A percentile compares a stretch with the other conserved stretches of the same genome.
Evolutionary conservation across 2,329 filamentous ascomycete genomes (phyloP).

Genomic region (Penicillium sclerotigenum): DNA sequence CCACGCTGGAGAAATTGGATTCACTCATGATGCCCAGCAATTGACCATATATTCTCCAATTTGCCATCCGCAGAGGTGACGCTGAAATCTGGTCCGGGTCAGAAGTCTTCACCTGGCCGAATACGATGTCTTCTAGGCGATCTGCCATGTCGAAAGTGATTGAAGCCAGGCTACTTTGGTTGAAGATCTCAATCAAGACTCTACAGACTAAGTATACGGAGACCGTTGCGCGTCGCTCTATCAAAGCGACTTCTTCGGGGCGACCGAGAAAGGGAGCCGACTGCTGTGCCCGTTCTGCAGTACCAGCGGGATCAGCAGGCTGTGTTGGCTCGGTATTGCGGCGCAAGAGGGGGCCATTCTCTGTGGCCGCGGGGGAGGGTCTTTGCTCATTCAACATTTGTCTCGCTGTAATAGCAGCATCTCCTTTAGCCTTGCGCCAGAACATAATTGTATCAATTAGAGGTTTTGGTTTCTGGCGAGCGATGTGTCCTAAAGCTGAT

Average conservation of each 20-base stretch:
- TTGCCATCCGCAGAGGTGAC: constrained; percentile 82
- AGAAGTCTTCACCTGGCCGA: constrained; percentile 85
- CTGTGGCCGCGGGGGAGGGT: constrained; percentile 32
- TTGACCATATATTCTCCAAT: constrained; percentile 93
- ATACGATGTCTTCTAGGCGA: constrained; percentile 91
- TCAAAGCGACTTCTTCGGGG: constrained; percentile 71
- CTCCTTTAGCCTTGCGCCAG: constrained; percentile 95
- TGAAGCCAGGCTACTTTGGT: constrained; percentile 75
- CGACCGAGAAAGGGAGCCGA: constrained; percentile 41
- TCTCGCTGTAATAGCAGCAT: constrained; percentile 70
- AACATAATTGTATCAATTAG: constrained; percentile 97
- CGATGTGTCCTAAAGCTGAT: constrained; percentile 87
- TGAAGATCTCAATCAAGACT: constrained; percentile 89
- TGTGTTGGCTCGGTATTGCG: constrained; percentile 73
- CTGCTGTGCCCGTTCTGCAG: constrained; percentile 25
- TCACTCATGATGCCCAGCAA: constrained; percentile 95
- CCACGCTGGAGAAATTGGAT: constrained; percentile 81
- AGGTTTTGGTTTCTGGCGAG: constrained; percentile 87
- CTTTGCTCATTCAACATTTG: constrained; percentile 35
- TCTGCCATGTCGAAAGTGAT: constrained; percentile 91
- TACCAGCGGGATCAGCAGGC: constrained; percentile 32
- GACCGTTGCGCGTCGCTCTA: constrained; percentile 85
- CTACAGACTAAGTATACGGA: constrained; percentile 95
- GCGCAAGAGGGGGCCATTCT: constrained; percentile 55
- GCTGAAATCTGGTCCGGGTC: constrained; percentile 70